Percentiles rank a stretch among this genome's conserved stretches.
phyloP scores from a whole-genome alignment of 2,329 filamentous ascomycete species.

The Ophiostoma angusticollis region DNA sequence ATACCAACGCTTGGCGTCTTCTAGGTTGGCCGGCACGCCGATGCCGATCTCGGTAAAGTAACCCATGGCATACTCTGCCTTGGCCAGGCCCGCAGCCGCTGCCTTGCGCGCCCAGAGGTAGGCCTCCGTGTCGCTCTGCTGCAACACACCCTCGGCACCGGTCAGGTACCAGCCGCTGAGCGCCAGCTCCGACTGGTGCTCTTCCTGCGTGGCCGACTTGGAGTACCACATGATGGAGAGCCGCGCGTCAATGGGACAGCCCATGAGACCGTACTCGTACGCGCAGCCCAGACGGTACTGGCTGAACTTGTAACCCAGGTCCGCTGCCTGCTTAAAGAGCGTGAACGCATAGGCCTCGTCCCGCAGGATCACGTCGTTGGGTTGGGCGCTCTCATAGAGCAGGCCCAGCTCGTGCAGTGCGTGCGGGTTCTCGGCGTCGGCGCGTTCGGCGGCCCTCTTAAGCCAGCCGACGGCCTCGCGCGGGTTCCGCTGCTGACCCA shows the following conservation, averaged over 20 bases:
- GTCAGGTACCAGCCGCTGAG: constrained; percentile 92
- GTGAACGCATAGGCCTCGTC: constrained; percentile 73
- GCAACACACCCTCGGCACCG: constrained; percentile 72
- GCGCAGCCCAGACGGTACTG: constrained; percentile 81
- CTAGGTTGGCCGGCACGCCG: constrained; percentile 69
- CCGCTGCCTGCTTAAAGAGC: constrained; percentile 73
- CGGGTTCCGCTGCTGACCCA: constrained; percentile 75
- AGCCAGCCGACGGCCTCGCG: constrained; percentile 85
- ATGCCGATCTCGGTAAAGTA: constrained; percentile 96
- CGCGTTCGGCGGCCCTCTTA: constrained; percentile 79
- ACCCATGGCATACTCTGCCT: constrained; percentile 96
- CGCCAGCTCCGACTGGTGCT: constrained; percentile 82
- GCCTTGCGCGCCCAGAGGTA: constrained; percentile 96
- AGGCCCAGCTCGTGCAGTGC: constrained; percentile 78
- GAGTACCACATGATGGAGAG: constrained; percentile 91
- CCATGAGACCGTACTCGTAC: constrained; percentile 79
- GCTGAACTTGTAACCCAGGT: constrained; percentile 87
- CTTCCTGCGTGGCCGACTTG: constrained; percentile 77
- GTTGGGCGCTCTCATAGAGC: constrained; percentile 49
- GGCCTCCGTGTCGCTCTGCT: constrained; percentile 88
- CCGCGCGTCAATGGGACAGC: constrained; percentile 69
- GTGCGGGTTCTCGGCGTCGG: constrained; percentile 83
- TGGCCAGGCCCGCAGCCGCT: constrained; percentile 72
- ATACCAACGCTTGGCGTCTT: constrained; percentile 97
- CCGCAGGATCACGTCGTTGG: constrained; percentile 60